Conservation (phyloP, 2,329 filamentous ascomycete genomes). For the Cladosporium austrohemisphaericum region DNA sequence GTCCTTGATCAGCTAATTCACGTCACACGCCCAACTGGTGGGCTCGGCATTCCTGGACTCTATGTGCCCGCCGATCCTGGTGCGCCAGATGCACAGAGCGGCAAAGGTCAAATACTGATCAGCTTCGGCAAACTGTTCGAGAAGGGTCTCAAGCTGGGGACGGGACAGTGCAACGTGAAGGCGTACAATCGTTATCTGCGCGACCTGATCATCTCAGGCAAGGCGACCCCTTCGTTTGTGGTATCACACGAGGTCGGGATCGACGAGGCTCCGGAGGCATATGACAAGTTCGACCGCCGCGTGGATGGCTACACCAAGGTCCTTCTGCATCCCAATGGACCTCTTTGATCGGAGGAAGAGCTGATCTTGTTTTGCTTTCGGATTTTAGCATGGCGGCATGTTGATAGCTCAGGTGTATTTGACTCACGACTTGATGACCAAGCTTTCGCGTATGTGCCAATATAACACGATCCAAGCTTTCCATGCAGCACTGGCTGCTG, state of each 20-base stretch:
- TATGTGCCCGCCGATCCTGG: conserved; percentile 54
- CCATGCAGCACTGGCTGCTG: too few species aligned
- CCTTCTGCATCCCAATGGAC: conserved; percentile 62
- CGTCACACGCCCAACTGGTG: conserved; percentile 59
- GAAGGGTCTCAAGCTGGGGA: conserved; percentile 60
- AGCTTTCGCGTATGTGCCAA: too few species aligned
- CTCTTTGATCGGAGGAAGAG: conserved; percentile 19
- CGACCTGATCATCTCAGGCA: conserved; percentile 62
- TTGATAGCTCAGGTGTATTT: too few species aligned
- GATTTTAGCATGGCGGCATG: neutral
- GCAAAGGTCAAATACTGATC: conserved; percentile 61
- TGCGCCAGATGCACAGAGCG: conserved; percentile 57
- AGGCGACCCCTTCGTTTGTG: conserved; percentile 64
- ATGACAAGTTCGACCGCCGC: conserved; percentile 63
- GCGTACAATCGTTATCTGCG: conserved; percentile 63
- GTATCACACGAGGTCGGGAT: conserved; percentile 62
- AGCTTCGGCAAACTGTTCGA: conserved; percentile 67
- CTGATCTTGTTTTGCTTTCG: neutral
- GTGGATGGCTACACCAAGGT: conserved; percentile 67
- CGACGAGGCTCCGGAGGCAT: conserved; percentile 56
- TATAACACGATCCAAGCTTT: too few species aligned
- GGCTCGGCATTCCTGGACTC: conserved; percentile 54
- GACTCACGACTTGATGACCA: too few species aligned
- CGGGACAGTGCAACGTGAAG: conserved; percentile 66
- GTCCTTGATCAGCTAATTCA: conserved; percentile 62